Percentiles rank a stretch among this genome's conserved stretches.
Conservation (phyloP, 1,284 basidiomycete species). For the Trichosporon coremiiforme region DNA sequence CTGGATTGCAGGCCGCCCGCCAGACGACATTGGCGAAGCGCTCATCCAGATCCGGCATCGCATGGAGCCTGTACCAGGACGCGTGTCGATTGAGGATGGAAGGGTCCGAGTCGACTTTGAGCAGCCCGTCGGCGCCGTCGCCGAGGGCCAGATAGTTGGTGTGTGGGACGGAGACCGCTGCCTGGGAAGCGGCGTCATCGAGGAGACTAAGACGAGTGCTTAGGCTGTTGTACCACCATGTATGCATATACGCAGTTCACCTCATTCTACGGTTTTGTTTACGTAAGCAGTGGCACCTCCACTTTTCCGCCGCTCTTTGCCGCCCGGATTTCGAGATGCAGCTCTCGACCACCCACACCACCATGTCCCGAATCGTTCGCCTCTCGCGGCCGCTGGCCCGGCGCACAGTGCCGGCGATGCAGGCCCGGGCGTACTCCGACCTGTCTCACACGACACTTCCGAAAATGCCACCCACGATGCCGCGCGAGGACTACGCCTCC, state of each 20-base stretch:
- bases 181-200: slow-evolving; percentile 77
- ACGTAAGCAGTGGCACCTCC: not conserved
- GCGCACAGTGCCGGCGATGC: not conserved
- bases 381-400: slow-evolving; percentile 8
- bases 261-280: not conserved
- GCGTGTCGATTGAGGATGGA: slow-evolving; percentile 38
- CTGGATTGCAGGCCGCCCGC: slow-evolving; percentile 71
- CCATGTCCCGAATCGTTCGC: slow-evolving; percentile 15
- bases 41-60: slow-evolving; percentile 72
- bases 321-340: slow-evolving; percentile 10
- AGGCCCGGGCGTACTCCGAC: slow-evolving; percentile 8
- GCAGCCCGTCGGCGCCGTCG: slow-evolving; percentile 68
- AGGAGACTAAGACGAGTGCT: slow-evolving; percentile 37
- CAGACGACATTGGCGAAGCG: slow-evolving; percentile 59
- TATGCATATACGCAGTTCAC: slow-evolving; percentile 11
- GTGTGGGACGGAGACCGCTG: slow-evolving; percentile 76
- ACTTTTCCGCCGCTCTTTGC: slow-evolving; percentile 13
- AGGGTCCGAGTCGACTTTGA: slow-evolving; percentile 58
- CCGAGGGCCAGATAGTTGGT: slow-evolving; percentile 76
- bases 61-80: slow-evolving; percentile 60
- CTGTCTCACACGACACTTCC: slow-evolving; percentile 30
- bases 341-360: not conserved
- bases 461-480: slow-evolving; percentile 45
- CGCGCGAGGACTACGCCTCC: slow-evolving; percentile 51
- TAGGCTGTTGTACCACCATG: slow-evolving; percentile 20